Evolutionary conservation across 2,329 filamentous ascomycete genomes (phyloP).

Genomic region (Monosporascus sp.): DNA sequence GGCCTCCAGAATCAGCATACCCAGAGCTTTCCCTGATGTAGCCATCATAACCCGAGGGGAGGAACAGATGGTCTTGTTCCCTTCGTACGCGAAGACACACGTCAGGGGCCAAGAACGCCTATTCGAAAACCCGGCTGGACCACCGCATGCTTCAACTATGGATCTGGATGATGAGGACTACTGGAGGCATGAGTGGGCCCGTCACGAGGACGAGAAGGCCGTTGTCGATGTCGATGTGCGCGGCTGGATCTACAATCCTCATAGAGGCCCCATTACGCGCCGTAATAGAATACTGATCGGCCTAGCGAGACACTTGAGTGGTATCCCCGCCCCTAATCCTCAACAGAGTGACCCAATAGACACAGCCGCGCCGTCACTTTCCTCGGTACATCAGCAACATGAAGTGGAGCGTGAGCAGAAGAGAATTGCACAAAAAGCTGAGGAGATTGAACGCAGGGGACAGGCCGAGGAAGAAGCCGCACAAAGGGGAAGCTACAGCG

Average conservation of each 20-base stretch:
- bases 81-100: slow-evolving; percentile 81
- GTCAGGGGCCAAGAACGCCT: slow-evolving; percentile 37
- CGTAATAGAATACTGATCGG: slow-evolving; percentile 85
- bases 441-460: slow-evolving; percentile 68
- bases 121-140: slow-evolving; percentile 29
- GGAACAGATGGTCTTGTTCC: slow-evolving; percentile 92
- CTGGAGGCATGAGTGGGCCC: slow-evolving; percentile 74
- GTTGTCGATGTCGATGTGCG: slow-evolving; percentile 91
- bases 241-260: slow-evolving; percentile 90
- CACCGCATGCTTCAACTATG: slow-evolving; percentile 34
- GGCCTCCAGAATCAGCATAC: slow-evolving; percentile 46
- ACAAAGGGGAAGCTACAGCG: slow-evolving; percentile 68
- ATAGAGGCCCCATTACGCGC: slow-evolving; percentile 75
- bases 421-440: slow-evolving; percentile 68
- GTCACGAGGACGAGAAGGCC: slow-evolving; percentile 74
- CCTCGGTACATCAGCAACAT: slow-evolving; percentile 33
- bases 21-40: slow-evolving; percentile 77
- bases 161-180: slow-evolving; percentile 61
- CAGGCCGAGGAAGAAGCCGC: slow-evolving; percentile 67
- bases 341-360: slow-evolving; percentile 25
- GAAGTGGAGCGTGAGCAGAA: slow-evolving; percentile 54
- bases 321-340: slow-evolving; percentile 65
- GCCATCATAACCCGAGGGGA: slow-evolving; percentile 74
- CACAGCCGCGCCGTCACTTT: slow-evolving; percentile 17
- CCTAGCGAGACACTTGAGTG: slow-evolving; percentile 80